phyloP scores from a whole-genome alignment of 2,329 filamentous ascomycete species.

The Graphiopsis chlorocephala region DNA sequence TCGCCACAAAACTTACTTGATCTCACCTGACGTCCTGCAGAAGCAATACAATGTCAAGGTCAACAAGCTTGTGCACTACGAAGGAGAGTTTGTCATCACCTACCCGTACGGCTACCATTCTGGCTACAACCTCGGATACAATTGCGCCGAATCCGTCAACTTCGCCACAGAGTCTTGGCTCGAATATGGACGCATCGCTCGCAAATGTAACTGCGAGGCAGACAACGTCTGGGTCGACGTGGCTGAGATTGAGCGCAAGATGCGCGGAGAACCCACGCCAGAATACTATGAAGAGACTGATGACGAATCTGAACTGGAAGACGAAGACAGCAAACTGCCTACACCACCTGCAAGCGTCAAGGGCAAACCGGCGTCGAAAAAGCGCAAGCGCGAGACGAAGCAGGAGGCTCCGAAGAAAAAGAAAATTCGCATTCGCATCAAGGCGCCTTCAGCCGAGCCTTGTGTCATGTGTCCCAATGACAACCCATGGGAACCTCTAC shows the following conservation, averaged over 20 bases:
- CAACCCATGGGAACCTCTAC: constrained; percentile 73
- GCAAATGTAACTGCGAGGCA: constrained; percentile 93
- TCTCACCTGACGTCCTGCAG: constrained; percentile 83
- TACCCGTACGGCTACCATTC: constrained; percentile 99
- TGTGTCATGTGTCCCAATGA: constrained; percentile 93
- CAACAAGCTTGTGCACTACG: constrained; percentile 91
- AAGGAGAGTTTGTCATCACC: constrained; percentile 96
- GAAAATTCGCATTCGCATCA: constrained; percentile 73
- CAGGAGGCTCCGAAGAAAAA: constrained; percentile 61
- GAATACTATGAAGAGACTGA: constrained; percentile 80
- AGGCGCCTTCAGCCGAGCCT: constrained; percentile 68
- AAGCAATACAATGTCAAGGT: constrained; percentile 92
- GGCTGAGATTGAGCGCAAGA: constrained; percentile 88
- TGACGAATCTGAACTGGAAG: constrained; percentile 57
- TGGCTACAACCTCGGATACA: constrained; percentile 96
- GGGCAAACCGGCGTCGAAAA: constrained; percentile 58
- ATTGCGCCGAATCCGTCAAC: constrained; percentile 97
- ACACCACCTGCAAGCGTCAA: constrained; percentile 75
- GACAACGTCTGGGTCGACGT: constrained; percentile 99
- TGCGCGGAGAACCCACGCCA: constrained; percentile 77
- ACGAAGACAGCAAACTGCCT: constrained; percentile 62
- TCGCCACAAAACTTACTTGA: constrained; percentile 94
- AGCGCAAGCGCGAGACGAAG: constrained; percentile 64
- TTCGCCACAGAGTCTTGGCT: constrained; percentile 96
- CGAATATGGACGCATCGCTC: constrained; percentile 89